A percentile compares a stretch with the other conserved stretches of the same genome.
Conservation (phyloP, 768 basidiomycete species). For the Termitomyces sp. region DNA sequence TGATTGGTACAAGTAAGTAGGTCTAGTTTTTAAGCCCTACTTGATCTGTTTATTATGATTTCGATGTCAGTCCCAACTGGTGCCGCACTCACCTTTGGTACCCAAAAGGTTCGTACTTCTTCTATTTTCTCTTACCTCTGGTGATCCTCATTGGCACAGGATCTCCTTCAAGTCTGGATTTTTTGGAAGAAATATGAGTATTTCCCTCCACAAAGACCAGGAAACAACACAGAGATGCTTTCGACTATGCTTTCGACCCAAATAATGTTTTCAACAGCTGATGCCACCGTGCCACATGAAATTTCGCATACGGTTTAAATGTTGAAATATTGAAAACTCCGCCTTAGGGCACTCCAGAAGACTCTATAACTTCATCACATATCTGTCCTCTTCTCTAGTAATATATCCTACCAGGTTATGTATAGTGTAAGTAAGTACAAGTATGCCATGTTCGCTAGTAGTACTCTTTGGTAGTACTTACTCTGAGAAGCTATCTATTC, state of each 20-base stretch:
- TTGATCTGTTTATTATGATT: not conserved
- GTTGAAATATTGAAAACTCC: no score
- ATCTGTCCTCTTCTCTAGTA: no score
- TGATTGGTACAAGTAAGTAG: conserved; percentile 23
- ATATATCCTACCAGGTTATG: no score
- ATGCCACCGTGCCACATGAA: not conserved
- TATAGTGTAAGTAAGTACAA: no score
- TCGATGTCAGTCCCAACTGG: conserved; percentile 19
- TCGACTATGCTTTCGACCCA: conserved; percentile 6
- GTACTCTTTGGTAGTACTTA: no score
- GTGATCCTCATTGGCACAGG: conserved; percentile 2
- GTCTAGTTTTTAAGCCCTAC: not conserved
- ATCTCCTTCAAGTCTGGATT: conserved; percentile 13
- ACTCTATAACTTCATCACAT: no score
- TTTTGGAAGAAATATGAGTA: conserved; percentile 12
- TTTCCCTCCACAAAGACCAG: not conserved
- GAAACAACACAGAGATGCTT: not conserved
- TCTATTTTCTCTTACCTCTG: not conserved
- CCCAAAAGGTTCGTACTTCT: conserved; percentile 19
- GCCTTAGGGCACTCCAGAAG: no score
- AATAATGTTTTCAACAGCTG: not conserved
- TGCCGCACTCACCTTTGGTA: conserved; percentile 26
- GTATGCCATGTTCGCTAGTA: no score
- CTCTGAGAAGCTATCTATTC: no score
- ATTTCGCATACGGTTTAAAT: not conserved